These are phyloP conservation scores for Lactifluus hygrophoroides DNA, from an alignment of 768 basidiomycete genomes.

Conservation along the genomic window DNA sequence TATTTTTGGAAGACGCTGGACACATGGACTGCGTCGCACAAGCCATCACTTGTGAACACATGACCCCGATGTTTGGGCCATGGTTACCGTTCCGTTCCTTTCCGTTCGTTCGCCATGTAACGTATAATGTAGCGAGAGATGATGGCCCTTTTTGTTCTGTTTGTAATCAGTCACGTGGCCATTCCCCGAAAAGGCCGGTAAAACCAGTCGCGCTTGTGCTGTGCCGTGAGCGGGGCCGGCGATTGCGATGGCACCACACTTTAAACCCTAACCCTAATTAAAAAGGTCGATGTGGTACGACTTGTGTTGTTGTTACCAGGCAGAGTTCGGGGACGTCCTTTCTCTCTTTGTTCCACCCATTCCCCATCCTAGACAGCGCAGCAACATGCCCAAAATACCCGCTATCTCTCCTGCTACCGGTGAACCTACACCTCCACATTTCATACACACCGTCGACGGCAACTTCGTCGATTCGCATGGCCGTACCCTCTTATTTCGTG, in stretches of 20 bases:
- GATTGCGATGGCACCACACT: not conserved
- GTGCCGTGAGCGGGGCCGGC: no score
- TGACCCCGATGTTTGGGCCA: conserved; percentile 21
- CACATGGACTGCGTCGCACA: conserved; percentile 72
- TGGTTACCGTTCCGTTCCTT: not conserved
- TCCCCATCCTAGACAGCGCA: conserved; percentile 1
- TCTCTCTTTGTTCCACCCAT: not conserved
- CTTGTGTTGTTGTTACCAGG: not conserved
- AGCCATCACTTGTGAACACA: conserved; percentile 60
- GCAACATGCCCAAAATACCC: conserved; percentile 48
- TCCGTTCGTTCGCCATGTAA: no score
- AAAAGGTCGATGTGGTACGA: conserved; percentile 2
- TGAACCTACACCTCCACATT: conserved; percentile 37
- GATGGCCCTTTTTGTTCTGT: no score
- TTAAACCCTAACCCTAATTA: conserved; percentile 12
- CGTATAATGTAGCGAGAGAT: no score
- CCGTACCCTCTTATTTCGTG: conserved; percentile 75
- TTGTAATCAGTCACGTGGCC: no score
- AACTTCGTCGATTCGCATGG: conserved; percentile 69
- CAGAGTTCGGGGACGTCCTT: not conserved
- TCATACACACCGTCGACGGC: conserved; percentile 56
- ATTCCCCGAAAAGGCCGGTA: no score
- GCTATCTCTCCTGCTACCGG: conserved; percentile 51
- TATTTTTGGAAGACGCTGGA: conserved; percentile 95
- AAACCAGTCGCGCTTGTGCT: no score